phyloP scores from a whole-genome alignment of 805 yeast genomes.

The Starmerella apicola region DNA sequence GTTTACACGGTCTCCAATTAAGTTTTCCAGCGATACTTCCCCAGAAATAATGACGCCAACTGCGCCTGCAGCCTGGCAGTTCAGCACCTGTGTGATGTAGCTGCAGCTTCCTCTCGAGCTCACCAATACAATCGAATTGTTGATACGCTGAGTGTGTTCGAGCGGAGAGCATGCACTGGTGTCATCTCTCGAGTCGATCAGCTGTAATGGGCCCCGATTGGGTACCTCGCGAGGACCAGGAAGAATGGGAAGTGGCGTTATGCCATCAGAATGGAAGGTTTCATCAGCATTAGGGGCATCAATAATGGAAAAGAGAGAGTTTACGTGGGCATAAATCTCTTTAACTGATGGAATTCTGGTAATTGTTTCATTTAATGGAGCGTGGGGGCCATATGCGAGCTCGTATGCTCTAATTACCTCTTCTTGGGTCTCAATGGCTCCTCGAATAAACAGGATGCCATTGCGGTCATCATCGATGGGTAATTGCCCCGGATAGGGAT shows the following conservation, averaged over 20 bases:
- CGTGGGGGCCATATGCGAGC: slow-evolving; percentile 8
- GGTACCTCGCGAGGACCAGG: neutral
- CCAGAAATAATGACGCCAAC: slow-evolving; percentile 46
- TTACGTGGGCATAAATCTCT: neutral
- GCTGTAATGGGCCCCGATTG: neutral
- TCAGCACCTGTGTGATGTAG: slow-evolving; percentile 36
- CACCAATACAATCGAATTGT: slow-evolving; percentile 28
- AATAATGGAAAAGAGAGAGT: no score
- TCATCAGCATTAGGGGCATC: neutral
- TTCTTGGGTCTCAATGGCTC: neutral
- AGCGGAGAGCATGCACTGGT: slow-evolving; percentile 12
- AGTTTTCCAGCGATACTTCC: slow-evolving; percentile 24
- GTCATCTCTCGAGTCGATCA: neutral
- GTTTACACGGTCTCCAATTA: neutral
- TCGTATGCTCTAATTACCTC: slow-evolving; percentile 5
- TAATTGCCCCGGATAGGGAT: neutral
- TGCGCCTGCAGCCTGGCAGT: slow-evolving; percentile 37
- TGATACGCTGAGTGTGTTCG: slow-evolving; percentile 6
- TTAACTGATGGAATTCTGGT: neutral
- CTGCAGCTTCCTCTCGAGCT: slow-evolving; percentile 45
- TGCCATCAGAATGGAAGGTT: no score
- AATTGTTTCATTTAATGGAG: slow-evolving; percentile 3
- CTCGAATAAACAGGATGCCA: neutral
- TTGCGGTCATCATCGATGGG: neutral
- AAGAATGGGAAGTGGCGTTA: neutral